Percentiles rank a stretch among this genome's conserved stretches.
These are phyloP conservation scores for Mortierella sp. DNA, from an alignment of 371 early-diverging fungal genomes.

Conservation along the genomic window DNA sequence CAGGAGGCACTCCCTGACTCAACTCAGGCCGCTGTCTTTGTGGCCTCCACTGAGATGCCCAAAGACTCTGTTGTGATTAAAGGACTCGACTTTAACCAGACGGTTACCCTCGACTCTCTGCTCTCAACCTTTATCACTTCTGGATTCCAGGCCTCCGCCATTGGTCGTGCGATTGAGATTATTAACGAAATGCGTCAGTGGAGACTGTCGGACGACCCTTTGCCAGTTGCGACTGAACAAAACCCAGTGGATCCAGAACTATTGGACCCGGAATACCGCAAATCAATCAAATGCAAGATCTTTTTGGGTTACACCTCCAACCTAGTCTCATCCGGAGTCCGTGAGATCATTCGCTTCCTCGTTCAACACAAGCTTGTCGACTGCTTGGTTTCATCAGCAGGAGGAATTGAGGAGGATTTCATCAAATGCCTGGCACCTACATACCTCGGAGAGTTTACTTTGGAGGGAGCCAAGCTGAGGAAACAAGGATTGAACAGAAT, in stretches of 20 bases:
- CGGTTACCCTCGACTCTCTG: slow-evolving; percentile 71
- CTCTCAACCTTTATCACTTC: slow-evolving; percentile 80
- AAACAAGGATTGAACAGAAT: slow-evolving; percentile 97
- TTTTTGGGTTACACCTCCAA: slow-evolving; percentile 99
- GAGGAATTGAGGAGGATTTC: slow-evolving; percentile 99
- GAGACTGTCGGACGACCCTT: slow-evolving; percentile 90
- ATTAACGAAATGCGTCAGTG: slow-evolving; percentile 92
- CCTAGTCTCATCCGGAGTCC: slow-evolving; percentile 96
- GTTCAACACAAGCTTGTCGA: slow-evolving; percentile 90
- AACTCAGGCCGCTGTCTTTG: slow-evolving; percentile 74
- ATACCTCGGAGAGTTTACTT: slow-evolving; percentile 87
- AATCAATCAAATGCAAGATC: slow-evolving; percentile 90
- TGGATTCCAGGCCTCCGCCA: slow-evolving; percentile 94
- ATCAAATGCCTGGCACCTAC: slow-evolving; percentile 98
- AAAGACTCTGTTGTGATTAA: slow-evolving; percentile 74
- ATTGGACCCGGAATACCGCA: slow-evolving; percentile 73
- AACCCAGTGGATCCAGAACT: slow-evolving; percentile 73
- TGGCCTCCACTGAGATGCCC: slow-evolving; percentile 77
- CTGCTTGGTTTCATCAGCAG: slow-evolving; percentile 97
- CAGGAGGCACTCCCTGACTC: slow-evolving; percentile 33
- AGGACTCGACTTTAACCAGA: slow-evolving; percentile 93
- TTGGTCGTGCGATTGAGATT: slow-evolving; percentile 90
- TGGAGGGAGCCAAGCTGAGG: slow-evolving; percentile 89
- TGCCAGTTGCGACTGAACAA: slow-evolving; percentile 42
- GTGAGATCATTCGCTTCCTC: slow-evolving; percentile 94